A percentile compares a stretch with the other conserved stretches of the same genome.
These are phyloP conservation scores for Hypoxylon perforatum DNA, from an alignment of 495 filamentous ascomycete species.

Conservation along the genomic window DNA sequence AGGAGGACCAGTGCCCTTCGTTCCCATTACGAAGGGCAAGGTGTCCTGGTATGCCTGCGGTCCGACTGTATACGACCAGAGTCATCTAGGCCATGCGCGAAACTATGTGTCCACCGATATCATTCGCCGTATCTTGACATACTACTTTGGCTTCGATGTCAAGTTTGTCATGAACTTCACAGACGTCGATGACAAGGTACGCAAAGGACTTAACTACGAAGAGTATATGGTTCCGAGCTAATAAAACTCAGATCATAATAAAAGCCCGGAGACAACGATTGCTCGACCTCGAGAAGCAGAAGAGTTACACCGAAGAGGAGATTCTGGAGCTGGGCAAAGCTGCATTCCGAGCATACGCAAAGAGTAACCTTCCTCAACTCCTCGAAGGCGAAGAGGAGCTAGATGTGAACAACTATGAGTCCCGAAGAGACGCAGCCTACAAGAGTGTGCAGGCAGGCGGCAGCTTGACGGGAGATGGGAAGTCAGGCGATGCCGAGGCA, in stretches of 20 bases:
- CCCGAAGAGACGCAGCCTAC: slow-evolving; percentile 70
- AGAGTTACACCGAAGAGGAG: slow-evolving; percentile 55
- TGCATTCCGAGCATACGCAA: slow-evolving; percentile 78
- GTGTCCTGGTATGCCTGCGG: slow-evolving; percentile 92
- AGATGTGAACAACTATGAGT: slow-evolving; percentile 64
- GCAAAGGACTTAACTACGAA: background rate
- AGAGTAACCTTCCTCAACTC: slow-evolving; percentile 79
- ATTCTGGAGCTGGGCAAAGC: slow-evolving; percentile 64
- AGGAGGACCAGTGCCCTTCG: slow-evolving; percentile 75
- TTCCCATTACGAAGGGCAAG: slow-evolving; percentile 77
- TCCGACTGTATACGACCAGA: slow-evolving; percentile 92
- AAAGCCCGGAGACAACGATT: slow-evolving; percentile 82
- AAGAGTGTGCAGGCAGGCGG: slow-evolving; percentile 70
- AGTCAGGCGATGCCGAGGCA: slow-evolving; percentile 74
- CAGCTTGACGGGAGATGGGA: slow-evolving; percentile 68
- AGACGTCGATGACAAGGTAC: slow-evolving; percentile 88
- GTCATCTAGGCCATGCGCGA: slow-evolving; percentile 88
- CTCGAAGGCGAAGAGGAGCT: slow-evolving; percentile 54
- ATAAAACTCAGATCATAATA: slow-evolving; percentile 77
- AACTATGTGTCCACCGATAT: slow-evolving; percentile 98
- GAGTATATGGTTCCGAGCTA: slow-evolving; percentile 54
- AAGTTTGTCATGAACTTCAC: slow-evolving; percentile 97
- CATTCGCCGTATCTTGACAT: slow-evolving; percentile 82
- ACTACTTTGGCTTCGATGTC: slow-evolving; percentile 88
- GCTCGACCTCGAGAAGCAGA: slow-evolving; percentile 67